Conservation (phyloP, 371 early-diverging fungal genomes). For the Syncephalastrum sp. region DNA sequence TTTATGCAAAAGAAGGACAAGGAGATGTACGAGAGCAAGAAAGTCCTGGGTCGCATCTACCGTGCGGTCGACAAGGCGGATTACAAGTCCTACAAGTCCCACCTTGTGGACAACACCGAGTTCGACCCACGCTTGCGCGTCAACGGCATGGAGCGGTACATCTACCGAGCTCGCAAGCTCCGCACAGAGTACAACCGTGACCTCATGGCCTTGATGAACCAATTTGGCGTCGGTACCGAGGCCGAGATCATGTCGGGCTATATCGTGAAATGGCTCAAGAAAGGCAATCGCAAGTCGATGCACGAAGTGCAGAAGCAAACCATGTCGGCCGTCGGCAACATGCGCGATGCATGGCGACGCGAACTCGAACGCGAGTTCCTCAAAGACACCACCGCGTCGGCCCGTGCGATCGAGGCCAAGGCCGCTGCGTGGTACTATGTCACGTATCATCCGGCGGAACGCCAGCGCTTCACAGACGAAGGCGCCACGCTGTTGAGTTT, state of each 20-base stretch:
- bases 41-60: constrained; percentile 67
- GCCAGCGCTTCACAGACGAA: constrained; percentile 14
- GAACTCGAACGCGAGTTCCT: constrained; percentile 50
- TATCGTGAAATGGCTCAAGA: constrained; percentile 45
- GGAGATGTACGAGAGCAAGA: constrained; percentile 52
- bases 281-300: constrained; percentile 36
- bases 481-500: constrained; percentile 51
- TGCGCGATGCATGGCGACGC: constrained; percentile 39
- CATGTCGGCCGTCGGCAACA: constrained; percentile 30
- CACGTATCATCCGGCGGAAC: constrained; percentile 55
- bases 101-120: constrained; percentile 15
- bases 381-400: not conserved
- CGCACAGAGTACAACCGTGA: constrained; percentile 53
- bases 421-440: constrained; percentile 81
- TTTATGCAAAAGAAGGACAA: constrained; percentile 77
- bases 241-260: constrained; percentile 48
- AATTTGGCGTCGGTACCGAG: constrained; percentile 61
- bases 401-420: constrained; percentile 39
- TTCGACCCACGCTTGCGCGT: constrained; percentile 50
- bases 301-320: constrained; percentile 48
- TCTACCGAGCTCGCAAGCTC: constrained; percentile 46
- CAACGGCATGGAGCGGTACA: constrained; percentile 53
- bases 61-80: constrained; percentile 44
- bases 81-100: constrained; percentile 34
- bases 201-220: constrained; percentile 59